Percentiles rank a stretch among this genome's conserved stretches.
Evolutionary conservation across 1,139 yeast species (phyloP).

Genomic region (Yamadazyma oceani): DNA sequence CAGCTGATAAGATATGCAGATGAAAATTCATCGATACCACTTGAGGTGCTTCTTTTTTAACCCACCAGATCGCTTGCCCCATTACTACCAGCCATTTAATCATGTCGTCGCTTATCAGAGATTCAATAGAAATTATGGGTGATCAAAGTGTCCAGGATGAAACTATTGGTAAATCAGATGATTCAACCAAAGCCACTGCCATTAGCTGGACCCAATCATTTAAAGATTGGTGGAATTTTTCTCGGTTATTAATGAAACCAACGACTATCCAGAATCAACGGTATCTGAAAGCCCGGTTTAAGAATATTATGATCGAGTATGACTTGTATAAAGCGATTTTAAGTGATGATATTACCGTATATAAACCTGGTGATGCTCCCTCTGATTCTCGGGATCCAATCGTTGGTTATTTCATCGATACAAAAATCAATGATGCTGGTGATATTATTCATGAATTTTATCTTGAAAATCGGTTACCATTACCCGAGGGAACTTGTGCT

Average conservation of each 20-base stretch:
- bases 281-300: constrained; percentile 23
- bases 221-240: constrained; percentile 42
- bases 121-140: constrained; percentile 20
- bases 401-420: constrained; percentile 31
- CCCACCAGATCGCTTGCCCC: no score
- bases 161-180: background rate
- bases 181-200: constrained; percentile 5
- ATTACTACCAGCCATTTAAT: no score
- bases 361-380: constrained; percentile 16
- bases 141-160: constrained; percentile 7
- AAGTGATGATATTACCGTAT: constrained; percentile 29
- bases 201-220: constrained; percentile 29
- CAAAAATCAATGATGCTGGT: constrained; percentile 27
- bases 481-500: constrained; percentile 12
- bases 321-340: constrained; percentile 36
- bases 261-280: constrained; percentile 11
- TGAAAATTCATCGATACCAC: no score
- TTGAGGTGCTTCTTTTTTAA: no score
- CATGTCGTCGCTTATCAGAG: constrained; percentile 14
- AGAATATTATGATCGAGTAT: constrained; percentile 33
- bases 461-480: constrained; percentile 26
- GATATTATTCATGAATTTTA: constrained; percentile 40
- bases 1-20: no score
- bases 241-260: constrained; percentile 26
- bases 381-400: constrained; percentile 8